These are phyloP conservation scores for Phragmites australis DNA, from an alignment of 176 grass and related monocot genomes.

Conservation along the genomic window DNA sequence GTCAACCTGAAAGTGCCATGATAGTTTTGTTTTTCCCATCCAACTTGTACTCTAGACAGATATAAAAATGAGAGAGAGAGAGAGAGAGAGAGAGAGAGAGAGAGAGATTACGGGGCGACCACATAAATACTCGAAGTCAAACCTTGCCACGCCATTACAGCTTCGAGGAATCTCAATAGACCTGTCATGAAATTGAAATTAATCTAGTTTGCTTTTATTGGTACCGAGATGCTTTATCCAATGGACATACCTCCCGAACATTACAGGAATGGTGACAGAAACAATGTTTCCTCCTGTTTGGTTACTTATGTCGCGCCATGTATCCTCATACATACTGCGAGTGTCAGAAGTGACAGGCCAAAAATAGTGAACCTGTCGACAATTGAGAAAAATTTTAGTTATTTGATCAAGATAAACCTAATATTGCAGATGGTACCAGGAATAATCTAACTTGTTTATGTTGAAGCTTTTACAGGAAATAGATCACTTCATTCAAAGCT, in stretches of 20 bases:
- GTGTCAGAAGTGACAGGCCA: conserved; percentile 69
- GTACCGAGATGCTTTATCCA: conserved; percentile 19
- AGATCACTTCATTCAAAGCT: background rate
- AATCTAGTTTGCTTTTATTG: conserved; percentile 27
- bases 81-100: conserved; percentile 43
- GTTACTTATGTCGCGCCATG: conserved; percentile 57
- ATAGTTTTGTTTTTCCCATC: background rate
- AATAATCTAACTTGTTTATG: background rate
- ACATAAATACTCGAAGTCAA: conserved; percentile 90
- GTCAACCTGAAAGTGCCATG: background rate
- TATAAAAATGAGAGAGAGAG: conserved; percentile 30
- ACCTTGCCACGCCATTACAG: conserved; percentile 81
- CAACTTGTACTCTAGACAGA: conserved; percentile 19
- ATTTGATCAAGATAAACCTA: background rate
- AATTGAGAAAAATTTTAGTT: background rate
- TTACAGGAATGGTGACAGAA: conserved; percentile 69
- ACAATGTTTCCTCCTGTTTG: conserved; percentile 47
- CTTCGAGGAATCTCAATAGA: conserved; percentile 90
- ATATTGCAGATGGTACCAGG: background rate
- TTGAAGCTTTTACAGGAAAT: background rate
- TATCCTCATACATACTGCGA: conserved; percentile 56
- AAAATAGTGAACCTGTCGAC: conserved; percentile 70
- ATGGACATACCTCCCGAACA: conserved; percentile 84
- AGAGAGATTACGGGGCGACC: conserved; percentile 75
- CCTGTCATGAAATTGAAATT: conserved; percentile 46